phyloP scores from a whole-genome alignment of 176 grass and related monocot genomes.

The Carex myosuroides region DNA sequence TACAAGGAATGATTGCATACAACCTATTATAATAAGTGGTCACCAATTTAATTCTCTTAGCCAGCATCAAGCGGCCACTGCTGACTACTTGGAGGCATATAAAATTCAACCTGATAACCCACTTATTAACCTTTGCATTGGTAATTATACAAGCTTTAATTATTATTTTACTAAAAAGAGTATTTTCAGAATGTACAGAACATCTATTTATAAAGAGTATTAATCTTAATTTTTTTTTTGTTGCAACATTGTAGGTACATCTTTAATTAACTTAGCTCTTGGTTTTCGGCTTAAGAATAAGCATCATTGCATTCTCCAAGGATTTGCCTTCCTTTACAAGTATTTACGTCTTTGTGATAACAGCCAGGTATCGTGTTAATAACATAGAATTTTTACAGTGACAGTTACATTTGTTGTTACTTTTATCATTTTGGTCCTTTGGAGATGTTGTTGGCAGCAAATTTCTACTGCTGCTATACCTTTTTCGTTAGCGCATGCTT shows the following conservation, averaged over 20 bases:
- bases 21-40: slow-evolving; percentile 67
- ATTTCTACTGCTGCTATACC: not conserved
- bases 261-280: slow-evolving; percentile 80
- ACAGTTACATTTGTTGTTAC: not conserved
- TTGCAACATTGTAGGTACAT: slow-evolving; percentile 49
- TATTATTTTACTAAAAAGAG: not conserved
- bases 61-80: slow-evolving; percentile 76
- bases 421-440: not conserved
- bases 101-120: slow-evolving; percentile 81
- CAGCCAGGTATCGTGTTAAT: slow-evolving; percentile 47
- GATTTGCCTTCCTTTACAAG: slow-evolving; percentile 71
- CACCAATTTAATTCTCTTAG: slow-evolving; percentile 77
- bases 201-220: not conserved
- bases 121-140: slow-evolving; percentile 81
- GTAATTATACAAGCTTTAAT: slow-evolving; percentile 21
- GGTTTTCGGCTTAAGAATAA: slow-evolving; percentile 96
- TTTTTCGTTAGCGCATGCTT: not conserved
- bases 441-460: not conserved
- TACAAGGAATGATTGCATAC: slow-evolving; percentile 47
- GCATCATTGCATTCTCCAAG: slow-evolving; percentile 83
- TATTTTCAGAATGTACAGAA: not conserved
- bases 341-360: slow-evolving; percentile 56
- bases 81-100: slow-evolving; percentile 88
- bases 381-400: not conserved
- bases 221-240: not conserved